Conservation (phyloP, 2,329 filamentous ascomycete species). For the Talaromyces sp. region DNA sequence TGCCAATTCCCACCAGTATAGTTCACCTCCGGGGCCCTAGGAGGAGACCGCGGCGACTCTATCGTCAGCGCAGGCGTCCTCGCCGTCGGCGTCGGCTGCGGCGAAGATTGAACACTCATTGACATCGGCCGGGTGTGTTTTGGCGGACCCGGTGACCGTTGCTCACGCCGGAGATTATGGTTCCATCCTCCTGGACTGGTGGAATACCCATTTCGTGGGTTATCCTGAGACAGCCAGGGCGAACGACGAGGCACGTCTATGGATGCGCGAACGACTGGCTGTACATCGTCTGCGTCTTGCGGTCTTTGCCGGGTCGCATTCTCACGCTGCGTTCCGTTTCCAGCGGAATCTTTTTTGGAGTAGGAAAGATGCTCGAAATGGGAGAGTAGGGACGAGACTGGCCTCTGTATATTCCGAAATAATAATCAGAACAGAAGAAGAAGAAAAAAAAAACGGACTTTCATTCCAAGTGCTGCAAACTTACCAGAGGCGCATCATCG, state of each 20-base stretch:
- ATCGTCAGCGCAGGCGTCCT: conserved; percentile 37
- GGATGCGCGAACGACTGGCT: conserved; percentile 31
- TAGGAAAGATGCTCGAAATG: conserved; percentile 46
- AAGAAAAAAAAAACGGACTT: background rate
- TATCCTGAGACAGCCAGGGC: conserved; percentile 29
- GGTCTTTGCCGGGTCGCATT: conserved; percentile 15
- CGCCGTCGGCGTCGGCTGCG: conserved; percentile 37
- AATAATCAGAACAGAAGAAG: conserved; percentile 11
- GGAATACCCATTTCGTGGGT: conserved; percentile 11
- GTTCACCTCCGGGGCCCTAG: conserved; percentile 30
- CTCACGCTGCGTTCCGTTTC: conserved; percentile 2
- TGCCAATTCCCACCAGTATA: conserved; percentile 64
- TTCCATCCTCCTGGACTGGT: conserved; percentile 18
- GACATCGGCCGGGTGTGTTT: conserved; percentile 52
- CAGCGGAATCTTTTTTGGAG: conserved; percentile 11
- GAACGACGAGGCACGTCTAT: conserved; percentile 39
- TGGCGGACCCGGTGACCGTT: conserved; percentile 51
- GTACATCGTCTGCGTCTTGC: conserved; percentile 27
- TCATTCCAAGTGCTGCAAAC: conserved; percentile 5
- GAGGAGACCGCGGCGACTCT: conserved; percentile 41
- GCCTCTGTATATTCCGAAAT: conserved; percentile 28
- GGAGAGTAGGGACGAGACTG: conserved; percentile 45
- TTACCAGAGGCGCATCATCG: conserved; percentile 34
- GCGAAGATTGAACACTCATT: conserved; percentile 37
- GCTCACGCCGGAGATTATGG: conserved; percentile 18